A percentile compares a stretch with the other conserved stretches of the same genome.
phyloP scores from a whole-genome alignment of 148 eudicot genomes.

The Chenopodium album region DNA sequence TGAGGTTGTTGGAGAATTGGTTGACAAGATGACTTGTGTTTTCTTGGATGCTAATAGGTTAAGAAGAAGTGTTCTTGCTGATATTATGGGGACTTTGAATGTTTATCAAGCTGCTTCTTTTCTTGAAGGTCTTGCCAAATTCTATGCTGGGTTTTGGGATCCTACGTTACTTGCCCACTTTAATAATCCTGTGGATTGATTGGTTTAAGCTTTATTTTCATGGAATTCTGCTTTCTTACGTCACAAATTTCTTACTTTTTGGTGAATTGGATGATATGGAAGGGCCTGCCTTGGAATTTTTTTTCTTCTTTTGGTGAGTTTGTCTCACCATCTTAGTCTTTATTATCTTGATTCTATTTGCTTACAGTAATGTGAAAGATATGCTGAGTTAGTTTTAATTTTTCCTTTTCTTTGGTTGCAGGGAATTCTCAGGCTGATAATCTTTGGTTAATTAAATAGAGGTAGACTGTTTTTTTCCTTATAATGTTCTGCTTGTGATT shows the following conservation, averaged over 20 bases:
- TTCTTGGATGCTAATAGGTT: slow-evolving; percentile 82
- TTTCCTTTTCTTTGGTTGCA: background rate
- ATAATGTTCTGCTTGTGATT: slow-evolving; percentile 11
- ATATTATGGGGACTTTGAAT: slow-evolving; percentile 56
- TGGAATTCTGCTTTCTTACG: too few relatives aligned
- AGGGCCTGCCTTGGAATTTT: too few relatives aligned
- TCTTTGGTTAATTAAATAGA: slow-evolving; percentile 19
- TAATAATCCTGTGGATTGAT: slow-evolving; percentile 38
- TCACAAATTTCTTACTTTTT: background rate
- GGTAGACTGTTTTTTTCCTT: background rate
- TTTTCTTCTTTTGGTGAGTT: slow-evolving; percentile 12
- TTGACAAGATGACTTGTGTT: slow-evolving; percentile 66
- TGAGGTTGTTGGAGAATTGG: slow-evolving; percentile 36
- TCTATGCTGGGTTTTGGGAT: slow-evolving; percentile 76
- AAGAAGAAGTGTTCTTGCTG: slow-evolving; percentile 65
- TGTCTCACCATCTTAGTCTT: background rate
- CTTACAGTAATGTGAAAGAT: background rate
- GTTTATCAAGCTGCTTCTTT: slow-evolving; percentile 74
- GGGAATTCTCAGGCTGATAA: slow-evolving; percentile 25
- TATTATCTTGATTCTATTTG: background rate
- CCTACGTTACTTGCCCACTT: slow-evolving; percentile 44
- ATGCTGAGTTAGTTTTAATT: background rate
- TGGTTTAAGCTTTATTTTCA: too few relatives aligned
- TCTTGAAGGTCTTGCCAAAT: slow-evolving; percentile 65
- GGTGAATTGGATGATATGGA: background rate